Base-by-base conservation (phyloP, 306 rosid species). In the Fragaria iinumae region DNA sequence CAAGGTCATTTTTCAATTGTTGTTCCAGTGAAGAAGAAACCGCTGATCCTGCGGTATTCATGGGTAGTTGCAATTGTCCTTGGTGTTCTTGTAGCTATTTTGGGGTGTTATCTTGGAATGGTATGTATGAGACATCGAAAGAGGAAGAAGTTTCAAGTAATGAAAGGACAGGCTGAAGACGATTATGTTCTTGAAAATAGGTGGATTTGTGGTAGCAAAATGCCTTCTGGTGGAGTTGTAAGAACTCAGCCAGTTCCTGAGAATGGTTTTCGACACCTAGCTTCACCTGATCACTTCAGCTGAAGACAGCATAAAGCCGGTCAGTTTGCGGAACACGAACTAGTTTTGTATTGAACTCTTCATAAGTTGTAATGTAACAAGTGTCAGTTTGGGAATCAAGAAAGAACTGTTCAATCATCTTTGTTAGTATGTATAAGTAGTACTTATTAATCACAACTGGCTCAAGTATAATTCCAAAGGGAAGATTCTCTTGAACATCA, bases 211-310 rank as follows among this genome's bases (percentile, higher is more conserved):
- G 69, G 72, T 47, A 88, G 93, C 79, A 90, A 90, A 85, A 83
- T 94, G 95, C 97, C 98, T 55, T 81, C 86, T 2, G 98, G 96
- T 48, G 62, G 88, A 27, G 93, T 77, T 4, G 90, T 88, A 70
- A 90, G 98, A 89, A 91, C 98, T 47, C 87, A 67, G 72, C 97
- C 97, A 2, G 89, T 81, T 75, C 82, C 89, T 53, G 96, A 92
- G 86, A 74, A 74, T 74, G 80, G 77, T 45, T 71, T 11, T 45
- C 76, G 66, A 20, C 72, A 52, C 59, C 47, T 25, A 23, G 60
- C 50, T 62, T 44, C 59, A 74, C 49, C 70, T 12, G 59, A 74
- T 45, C 32, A 16, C 43, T 74, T 69, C 72, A 29, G 45, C 57
- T 38, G 38, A 50, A 60, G 32, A 18, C 5, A 65, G 56, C 65